Evolutionary conservation across 805 yeast genomes (phyloP).

Genomic region (Kluyveromyces aestuarii): DNA sequence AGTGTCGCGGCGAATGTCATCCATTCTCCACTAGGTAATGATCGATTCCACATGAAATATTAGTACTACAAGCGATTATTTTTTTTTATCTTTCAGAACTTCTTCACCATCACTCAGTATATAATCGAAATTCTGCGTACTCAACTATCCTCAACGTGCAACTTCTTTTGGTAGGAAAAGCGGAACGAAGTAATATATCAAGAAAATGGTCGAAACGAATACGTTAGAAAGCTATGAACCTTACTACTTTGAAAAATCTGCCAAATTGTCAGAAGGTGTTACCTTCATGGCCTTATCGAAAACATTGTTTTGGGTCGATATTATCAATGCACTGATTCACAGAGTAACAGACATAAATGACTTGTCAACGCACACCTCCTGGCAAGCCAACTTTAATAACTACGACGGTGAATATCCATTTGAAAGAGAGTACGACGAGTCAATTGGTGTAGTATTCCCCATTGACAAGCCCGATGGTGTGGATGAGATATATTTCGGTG

Average conservation of each 20-base stretch:
- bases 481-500: constrained; percentile 49
- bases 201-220: not conserved
- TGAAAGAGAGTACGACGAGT: constrained; percentile 20
- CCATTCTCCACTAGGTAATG: no score
- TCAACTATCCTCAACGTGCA: no score
- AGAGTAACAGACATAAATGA: constrained; percentile 17
- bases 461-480: constrained; percentile 33
- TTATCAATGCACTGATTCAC: constrained; percentile 31
- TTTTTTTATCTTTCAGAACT: no score
- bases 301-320: constrained; percentile 38
- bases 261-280: constrained; percentile 55
- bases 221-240: constrained; percentile 7
- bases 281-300: constrained; percentile 50
- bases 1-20: no score
- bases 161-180: no score
- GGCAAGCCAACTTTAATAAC: constrained; percentile 29
- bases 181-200: not conserved
- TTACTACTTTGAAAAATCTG: constrained; percentile 14
- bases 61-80: no score
- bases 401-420: constrained; percentile 26
- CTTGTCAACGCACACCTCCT: constrained; percentile 18
- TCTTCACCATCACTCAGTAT: no score
- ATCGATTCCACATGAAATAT: no score
- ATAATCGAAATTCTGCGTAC: no score
- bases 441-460: constrained; percentile 67